Evolutionary conservation across 805 yeast genomes (phyloP).

Genomic region (Teunomyces pallodes): DNA sequence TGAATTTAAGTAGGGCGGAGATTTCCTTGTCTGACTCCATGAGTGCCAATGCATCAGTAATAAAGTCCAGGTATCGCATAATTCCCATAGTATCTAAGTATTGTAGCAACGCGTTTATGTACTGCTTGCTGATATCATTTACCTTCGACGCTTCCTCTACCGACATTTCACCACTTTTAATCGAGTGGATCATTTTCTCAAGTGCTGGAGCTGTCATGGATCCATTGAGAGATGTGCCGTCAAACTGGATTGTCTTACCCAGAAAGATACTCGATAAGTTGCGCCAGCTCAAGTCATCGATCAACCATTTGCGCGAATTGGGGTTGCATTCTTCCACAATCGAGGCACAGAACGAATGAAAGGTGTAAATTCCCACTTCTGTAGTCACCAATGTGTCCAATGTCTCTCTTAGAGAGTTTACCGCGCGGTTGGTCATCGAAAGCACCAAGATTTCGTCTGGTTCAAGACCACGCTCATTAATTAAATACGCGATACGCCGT

Average conservation of each 20-base stretch:
- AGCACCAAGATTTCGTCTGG: constrained; percentile 61
- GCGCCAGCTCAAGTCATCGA: constrained; percentile 58
- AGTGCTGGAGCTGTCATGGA: constrained; percentile 21
- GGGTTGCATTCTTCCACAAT: constrained; percentile 40
- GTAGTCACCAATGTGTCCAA: constrained; percentile 31
- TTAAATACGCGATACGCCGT: constrained; percentile 48
- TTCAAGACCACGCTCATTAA: constrained; percentile 31
- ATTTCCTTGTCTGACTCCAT: constrained; percentile 19
- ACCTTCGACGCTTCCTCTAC: constrained; percentile 22
- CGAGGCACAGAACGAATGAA: constrained; percentile 60
- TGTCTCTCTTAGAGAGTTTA: constrained; percentile 43
- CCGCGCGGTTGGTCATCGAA: constrained; percentile 70
- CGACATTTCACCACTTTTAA: constrained; percentile 21
- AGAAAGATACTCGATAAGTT: constrained; percentile 32
- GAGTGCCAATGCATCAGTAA: constrained; percentile 27
- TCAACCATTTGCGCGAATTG: constrained; percentile 24
- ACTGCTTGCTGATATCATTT: constrained; percentile 23
- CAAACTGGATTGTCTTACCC: constrained; percentile 30
- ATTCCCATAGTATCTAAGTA: constrained; percentile 34
- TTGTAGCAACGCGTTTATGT: constrained; percentile 23
- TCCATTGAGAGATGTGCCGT: constrained; percentile 22
- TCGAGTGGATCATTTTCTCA: constrained; percentile 20
- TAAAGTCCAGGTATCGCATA: constrained; percentile 35
- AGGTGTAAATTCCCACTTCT: constrained; percentile 48
- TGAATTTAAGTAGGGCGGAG: constrained; percentile 23